Conservation (phyloP, 208 protist genomes). For the Trypanosoma theileri region DNA sequence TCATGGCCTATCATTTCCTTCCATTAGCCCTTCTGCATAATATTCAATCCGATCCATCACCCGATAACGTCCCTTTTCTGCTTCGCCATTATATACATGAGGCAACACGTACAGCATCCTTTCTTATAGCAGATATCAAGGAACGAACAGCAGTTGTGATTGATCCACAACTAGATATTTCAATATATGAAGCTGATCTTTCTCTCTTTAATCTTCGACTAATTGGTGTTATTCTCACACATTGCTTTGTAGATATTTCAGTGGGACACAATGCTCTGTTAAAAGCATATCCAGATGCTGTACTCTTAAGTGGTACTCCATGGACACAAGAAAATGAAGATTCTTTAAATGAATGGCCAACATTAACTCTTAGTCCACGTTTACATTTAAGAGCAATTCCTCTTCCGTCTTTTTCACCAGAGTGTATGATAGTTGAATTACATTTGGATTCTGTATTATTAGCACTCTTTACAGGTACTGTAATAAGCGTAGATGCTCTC, state of each 20-base stretch:
- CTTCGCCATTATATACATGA: constrained; percentile 84
- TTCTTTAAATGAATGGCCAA: constrained; percentile 1
- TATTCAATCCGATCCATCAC: neutral
- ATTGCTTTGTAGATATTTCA: constrained; percentile 69
- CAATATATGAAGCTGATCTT: constrained; percentile 48
- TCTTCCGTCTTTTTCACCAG: constrained; percentile 65
- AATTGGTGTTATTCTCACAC: constrained; percentile 53
- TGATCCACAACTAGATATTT: constrained; percentile 47
- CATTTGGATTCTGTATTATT: constrained; percentile 31
- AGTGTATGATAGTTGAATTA: constrained; percentile 69
- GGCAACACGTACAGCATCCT: constrained; percentile 60
- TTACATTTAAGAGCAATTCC: constrained; percentile 40
- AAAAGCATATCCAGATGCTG: constrained; percentile 19
- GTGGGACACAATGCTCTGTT: constrained; percentile 42
- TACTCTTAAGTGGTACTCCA: constrained; percentile 32
- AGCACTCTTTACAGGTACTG: constrained; percentile 61
- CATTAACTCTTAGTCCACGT: constrained; percentile 18
- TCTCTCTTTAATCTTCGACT: constrained; percentile 33
- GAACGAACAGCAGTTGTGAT: constrained; percentile 38
- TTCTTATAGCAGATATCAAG: constrained; percentile 49
- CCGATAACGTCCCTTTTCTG: constrained; percentile 25
- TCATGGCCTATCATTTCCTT: constrained; percentile 70
- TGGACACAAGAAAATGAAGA: neutral
- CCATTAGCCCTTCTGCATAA: constrained; percentile 66
- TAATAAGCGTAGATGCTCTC: constrained; percentile 51